These are phyloP conservation scores for Lotmaria passim DNA, from an alignment of 208 protist genomes.

Conservation along the genomic window DNA sequence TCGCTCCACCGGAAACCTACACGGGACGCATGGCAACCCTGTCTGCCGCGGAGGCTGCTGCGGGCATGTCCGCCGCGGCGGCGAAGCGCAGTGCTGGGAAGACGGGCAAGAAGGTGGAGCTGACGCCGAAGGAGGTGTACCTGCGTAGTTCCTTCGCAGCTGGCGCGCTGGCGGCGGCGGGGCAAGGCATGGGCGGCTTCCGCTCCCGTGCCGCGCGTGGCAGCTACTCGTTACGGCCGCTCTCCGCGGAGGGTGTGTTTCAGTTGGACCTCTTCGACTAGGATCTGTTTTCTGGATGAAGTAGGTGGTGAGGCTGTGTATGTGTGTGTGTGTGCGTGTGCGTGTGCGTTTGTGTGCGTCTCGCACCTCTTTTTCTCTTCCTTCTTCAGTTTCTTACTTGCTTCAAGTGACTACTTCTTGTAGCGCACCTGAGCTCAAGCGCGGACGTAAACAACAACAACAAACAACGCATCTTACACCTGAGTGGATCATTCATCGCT, in stretches of 20 bases:
- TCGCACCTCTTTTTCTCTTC: not conserved
- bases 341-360: too few relatives aligned
- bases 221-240: slow-evolving; percentile 23
- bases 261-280: slow-evolving; percentile 42
- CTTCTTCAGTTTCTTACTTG: not conserved
- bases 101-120: slow-evolving; percentile 10
- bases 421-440: too few relatives aligned
- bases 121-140: slow-evolving; percentile 36
- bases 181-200: slow-evolving; percentile 8
- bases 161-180: slow-evolving; percentile 1
- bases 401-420: too few relatives aligned
- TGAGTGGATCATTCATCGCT: too few relatives aligned
- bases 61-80: not conserved
- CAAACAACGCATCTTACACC: too few relatives aligned
- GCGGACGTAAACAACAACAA: too few relatives aligned
- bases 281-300: not conserved
- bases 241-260: slow-evolving; percentile 46
- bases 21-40: slow-evolving; percentile 18
- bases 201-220: slow-evolving; percentile 4
- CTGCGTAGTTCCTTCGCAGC: slow-evolving; percentile 28
- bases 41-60: slow-evolving; percentile 4
- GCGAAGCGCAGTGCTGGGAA: slow-evolving; percentile 10
- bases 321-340: too few relatives aligned
- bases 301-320: not conserved
- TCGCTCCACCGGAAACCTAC: slow-evolving; percentile 29